Base-by-base conservation (phyloP, 441 rosid genomes). In the Gossypium schwendimanii region DNA sequence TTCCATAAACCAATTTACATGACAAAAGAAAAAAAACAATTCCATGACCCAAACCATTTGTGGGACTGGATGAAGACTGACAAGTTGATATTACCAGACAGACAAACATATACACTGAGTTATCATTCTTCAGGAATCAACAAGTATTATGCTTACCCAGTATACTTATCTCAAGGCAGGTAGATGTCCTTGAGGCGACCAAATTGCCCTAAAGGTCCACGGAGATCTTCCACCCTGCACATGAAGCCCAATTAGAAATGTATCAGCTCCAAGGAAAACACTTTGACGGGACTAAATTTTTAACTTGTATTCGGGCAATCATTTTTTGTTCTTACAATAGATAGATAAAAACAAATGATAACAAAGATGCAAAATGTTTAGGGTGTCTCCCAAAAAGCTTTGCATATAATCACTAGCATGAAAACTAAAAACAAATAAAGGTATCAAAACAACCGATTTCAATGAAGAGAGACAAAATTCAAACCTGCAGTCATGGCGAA, bases 161-260 rank as follows among this genome's bases (percentile, higher is more conserved):
- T 87, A 76, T 95, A 78, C 76, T 89, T 92, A 76, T 95, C 96
- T 18, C 95, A 88, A 57, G 98, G 99, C 89, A 95, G 78, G 74
- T 92, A 91, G 45, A 95, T 69, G 73, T 95, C 98, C 88, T 91
- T 95, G 55, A 95, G 84, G 59, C 84, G 93, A 75, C 99, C 99
- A 87, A 92, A 91, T 75, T 78, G 87, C 41, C 89, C 93, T 79
- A 95, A 95, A 10, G 94, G 92, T 70, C 88, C 80, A 3, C 90
- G 90, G 1, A 95, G 83, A 77, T 95, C 98, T 74, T 91, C 96
- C 5, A 87, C 90, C 86, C 98, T 92, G 90, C 50, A 79, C 62
- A 47, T 28, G 20, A 63, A 54, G 41, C 50, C 14, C 33, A 12
- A 31, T 70, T 12, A 55, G 8, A 69, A 69, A 53, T 54, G 55